Evolutionary conservation across 805 yeast genomes (phyloP), one percentile per base, ranked within the genome.

Genomic region (Zygoascus tannicola): DNA sequence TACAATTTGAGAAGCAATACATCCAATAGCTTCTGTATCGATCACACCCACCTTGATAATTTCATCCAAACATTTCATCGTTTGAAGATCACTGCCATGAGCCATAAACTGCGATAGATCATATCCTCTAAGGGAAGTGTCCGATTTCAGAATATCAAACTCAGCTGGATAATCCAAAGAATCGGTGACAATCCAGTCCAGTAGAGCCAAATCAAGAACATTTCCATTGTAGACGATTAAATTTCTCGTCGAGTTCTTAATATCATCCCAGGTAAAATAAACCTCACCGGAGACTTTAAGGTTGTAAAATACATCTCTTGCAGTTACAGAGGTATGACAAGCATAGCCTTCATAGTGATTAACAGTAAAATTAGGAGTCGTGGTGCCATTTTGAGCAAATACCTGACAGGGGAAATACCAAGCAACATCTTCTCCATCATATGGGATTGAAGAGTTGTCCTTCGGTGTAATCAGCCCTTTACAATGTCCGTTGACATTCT

Each of bases 351-450:
- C 65, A 60, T 87, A 88, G 57, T 78, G 78, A 22, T 66, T 61
- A 16, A 51, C 54, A 1, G 87, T 75, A 50, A 72, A 72, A 59
- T 84, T 83, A 33, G 85, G 83, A 22, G 63, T 45, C 2, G 83
- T 62, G 1, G 92, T 71, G 3, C 95, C 95, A 59, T 85, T 85
- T 53, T 76, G 81, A 35, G 67, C 63, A 43, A 75, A 67, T 26
- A 83, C 49, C 53, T 80, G 78, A 68, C 98, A 92, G 2, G 98
- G 97, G 81, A 88, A 86, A 65, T 92, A 92, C 95, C 96, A 88
- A 15, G 94, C 97, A 53, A 90, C 61, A 23, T 74, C 70, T 20
- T 74, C 73, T 34, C 66, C 70, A 44, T 74, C 69, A 49, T 68
- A 64, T 1, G 97, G 97, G 46, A 88, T 88, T 0, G 81, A 55